These are phyloP conservation scores for Rosellinia necatrix DNA, from an alignment of 2,329 filamentous ascomycete genomes.

Conservation along the genomic window DNA sequence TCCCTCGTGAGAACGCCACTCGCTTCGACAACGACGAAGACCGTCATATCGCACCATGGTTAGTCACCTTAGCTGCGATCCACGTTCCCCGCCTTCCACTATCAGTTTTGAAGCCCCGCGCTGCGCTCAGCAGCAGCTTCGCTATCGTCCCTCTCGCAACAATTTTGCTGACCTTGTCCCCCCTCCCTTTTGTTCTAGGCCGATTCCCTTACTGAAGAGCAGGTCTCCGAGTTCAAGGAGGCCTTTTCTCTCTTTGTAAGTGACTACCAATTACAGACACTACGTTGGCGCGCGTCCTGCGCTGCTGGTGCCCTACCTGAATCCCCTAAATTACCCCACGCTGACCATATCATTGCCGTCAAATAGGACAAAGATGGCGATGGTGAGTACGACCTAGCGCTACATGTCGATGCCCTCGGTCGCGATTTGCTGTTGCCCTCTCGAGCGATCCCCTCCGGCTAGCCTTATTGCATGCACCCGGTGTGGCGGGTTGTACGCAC, in stretches of 20 bases:
- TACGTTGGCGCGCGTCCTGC: no score
- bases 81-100: constrained; percentile 26
- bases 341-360: constrained; percentile 29
- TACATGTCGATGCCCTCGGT: background rate
- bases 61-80: constrained; percentile 4
- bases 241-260: constrained; percentile 99
- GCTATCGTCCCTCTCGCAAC: constrained; percentile 32
- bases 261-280: no score
- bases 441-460: background rate
- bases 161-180: no score
- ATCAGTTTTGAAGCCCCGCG: constrained; percentile 32
- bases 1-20: constrained; percentile 10
- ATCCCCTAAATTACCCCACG: constrained; percentile 29
- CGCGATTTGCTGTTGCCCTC: background rate
- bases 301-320: background rate
- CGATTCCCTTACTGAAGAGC: constrained; percentile 98
- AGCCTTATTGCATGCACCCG: background rate
- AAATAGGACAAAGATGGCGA: constrained; percentile 85
- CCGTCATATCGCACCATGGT: constrained; percentile 21
- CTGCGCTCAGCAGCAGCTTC: constrained; percentile 14
- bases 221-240: constrained; percentile 99
- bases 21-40: constrained; percentile 11
- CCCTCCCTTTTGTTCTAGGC: constrained; percentile 73
- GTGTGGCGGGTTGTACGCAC: constrained; percentile 5
- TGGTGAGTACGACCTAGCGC: constrained; percentile 62